Evolutionary conservation across 139 green algal genomes (phyloP), one percentile per base, ranked within the genome.

Genomic region (Gonium pectorale): DNA sequence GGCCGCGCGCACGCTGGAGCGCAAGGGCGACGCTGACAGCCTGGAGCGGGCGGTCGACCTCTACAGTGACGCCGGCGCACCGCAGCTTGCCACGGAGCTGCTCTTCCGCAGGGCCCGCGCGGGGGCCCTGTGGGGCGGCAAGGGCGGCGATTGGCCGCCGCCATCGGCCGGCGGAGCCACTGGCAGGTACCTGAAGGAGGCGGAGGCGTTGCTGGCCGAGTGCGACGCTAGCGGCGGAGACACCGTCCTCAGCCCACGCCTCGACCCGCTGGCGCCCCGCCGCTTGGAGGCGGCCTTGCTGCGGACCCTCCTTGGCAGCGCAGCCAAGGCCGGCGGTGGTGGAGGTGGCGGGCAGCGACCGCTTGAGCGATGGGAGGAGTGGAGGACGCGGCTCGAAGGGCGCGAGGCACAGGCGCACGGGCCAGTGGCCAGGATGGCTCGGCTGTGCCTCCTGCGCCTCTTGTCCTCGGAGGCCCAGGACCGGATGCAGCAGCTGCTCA

Each of bases 41-140:
- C 22, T 5, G 5, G 38, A 19, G 19, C 71, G 22, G 22, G 71
- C 71, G 0, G 71, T 80, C 3, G 7, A 67, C 51, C 35, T 54
- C 4, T 80, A 38, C 52, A 5, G 35, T 5, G 5, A 29, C 0
- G 51, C 51, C 11, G 71, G 35, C 35, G 0, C 2, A 1, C n/a
- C 1, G 2, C 22, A 19, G 0, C 1, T 27, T 1, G 71, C 71
- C 3, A 51, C 37, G 0, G 3, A 54, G 22, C 22, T 80, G 71
- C 71, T 80, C 35, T 51, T 80, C 51, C 33, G 35, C 3, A 35
- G 35, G 5, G 71, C 71, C 21, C 71, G 71, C 4, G 37, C 22
- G 13, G 71, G 15, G 1, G 35, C 67, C 51, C 71, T 80, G 51
- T 80, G 71, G 71, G 51, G 35, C 71, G 71, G 71, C 71, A 35